phyloP scores from a whole-genome alignment of 768 basidiomycete genomes.

The Aureoboletus auriporus region DNA sequence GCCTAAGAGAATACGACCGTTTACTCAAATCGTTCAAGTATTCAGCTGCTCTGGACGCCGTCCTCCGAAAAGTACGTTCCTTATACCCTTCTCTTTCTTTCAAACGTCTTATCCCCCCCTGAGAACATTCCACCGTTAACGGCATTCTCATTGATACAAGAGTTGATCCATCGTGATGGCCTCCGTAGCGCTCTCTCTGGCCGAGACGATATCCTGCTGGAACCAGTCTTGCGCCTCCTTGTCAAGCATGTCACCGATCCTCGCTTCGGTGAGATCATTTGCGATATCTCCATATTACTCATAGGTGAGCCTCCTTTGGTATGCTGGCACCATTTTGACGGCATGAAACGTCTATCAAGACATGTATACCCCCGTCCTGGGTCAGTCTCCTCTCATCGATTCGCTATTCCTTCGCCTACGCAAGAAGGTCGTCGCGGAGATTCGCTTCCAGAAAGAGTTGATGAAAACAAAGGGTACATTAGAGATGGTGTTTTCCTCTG shows the following conservation, averaged over 20 bases:
- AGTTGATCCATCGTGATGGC: constrained; percentile 89
- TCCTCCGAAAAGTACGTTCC: constrained; percentile 70
- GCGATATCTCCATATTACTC: constrained; percentile 74
- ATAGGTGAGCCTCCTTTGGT: constrained; percentile 57
- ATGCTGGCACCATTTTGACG: constrained; percentile 1
- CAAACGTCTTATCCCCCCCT: constrained; percentile 1
- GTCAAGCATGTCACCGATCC: constrained; percentile 85
- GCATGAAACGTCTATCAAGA: constrained; percentile 44
- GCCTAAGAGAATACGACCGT: constrained; percentile 84
- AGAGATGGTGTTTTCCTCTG: constrained; percentile 81
- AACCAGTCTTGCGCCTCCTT: constrained; percentile 85
- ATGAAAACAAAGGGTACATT: constrained; percentile 80
- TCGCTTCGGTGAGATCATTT: constrained; percentile 87
- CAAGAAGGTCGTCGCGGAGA: constrained; percentile 80
- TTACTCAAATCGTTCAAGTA: constrained; percentile 92
- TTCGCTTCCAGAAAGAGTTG: constrained; percentile 86
- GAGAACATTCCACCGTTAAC: constrained; percentile 82
- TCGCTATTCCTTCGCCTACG: constrained; percentile 75
- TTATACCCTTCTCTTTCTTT: neutral
- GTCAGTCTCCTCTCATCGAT: constrained; percentile 92
- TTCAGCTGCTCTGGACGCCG: constrained; percentile 89
- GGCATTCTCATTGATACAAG: constrained; percentile 87
- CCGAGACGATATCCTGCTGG: constrained; percentile 89
- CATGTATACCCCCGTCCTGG: constrained; percentile 88
- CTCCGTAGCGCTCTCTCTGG: constrained; percentile 81